These are phyloP conservation scores for Calocera cornea DNA, from an alignment of 768 basidiomycete species.

Conservation along the genomic window DNA sequence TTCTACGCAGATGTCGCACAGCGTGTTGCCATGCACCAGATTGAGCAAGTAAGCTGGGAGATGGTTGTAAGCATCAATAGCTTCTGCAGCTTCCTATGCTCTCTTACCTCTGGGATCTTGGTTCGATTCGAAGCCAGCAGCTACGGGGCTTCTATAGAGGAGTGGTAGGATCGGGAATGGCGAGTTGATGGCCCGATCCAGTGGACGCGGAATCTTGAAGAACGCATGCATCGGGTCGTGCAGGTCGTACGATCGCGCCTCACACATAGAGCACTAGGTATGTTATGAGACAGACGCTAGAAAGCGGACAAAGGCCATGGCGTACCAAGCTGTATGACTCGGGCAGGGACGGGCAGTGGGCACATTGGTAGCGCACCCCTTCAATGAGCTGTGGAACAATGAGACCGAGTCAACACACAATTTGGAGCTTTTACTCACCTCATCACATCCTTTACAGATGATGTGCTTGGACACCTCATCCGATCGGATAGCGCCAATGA, in stretches of 20 bases:
- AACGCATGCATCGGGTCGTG: constrained; percentile 82
- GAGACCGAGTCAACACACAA: not conserved
- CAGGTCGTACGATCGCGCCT: constrained; percentile 56
- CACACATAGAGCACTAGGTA: constrained; percentile 64
- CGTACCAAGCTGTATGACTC: constrained; percentile 57
- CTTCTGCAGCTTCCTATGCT: too few relatives aligned
- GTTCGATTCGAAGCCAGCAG: constrained; percentile 9
- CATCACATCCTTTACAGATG: constrained; percentile 46
- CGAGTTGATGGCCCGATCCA: constrained; percentile 46
- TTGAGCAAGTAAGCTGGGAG: constrained; percentile 46
- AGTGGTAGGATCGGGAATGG: constrained; percentile 50
- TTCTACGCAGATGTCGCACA: constrained; percentile 79
- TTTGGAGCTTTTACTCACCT: constrained; percentile 32
- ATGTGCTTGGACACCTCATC: constrained; percentile 33
- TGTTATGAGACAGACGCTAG: constrained; percentile 2
- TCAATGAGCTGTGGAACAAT: constrained; percentile 43
- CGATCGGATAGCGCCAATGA: not conserved
- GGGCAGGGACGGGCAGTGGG: constrained; percentile 68
- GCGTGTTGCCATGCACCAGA: constrained; percentile 49
- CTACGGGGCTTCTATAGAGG: constrained; percentile 36
- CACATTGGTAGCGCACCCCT: constrained; percentile 79
- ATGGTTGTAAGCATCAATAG: too few relatives aligned
- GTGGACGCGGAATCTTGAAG: constrained; percentile 72
- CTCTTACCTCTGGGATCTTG: constrained; percentile 1
- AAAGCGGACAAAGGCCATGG: constrained; percentile 15